Base-by-base conservation (phyloP, 2,329 filamentous ascomycete species). In the Akanthomyces muscarius region DNA sequence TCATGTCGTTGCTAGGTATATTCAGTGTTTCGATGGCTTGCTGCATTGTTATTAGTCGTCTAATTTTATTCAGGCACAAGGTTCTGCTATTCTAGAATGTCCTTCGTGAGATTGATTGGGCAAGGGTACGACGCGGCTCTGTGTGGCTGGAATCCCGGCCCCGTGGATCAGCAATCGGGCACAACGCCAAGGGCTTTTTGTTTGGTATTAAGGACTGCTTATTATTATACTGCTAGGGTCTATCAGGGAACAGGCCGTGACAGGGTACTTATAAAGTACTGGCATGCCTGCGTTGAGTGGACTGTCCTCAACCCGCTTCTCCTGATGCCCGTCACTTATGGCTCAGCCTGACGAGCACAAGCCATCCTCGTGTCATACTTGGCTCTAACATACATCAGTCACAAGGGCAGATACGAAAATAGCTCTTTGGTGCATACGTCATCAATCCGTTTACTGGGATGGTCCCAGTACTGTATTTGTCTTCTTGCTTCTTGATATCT, bases 381-480 rank as follows among this genome's bases (percentile, higher is more conserved):
- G 21, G n/a, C 5, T 5, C 1, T 25, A 8, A 10, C 3, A 25
- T 48, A 23, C 45, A 48, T 41, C 38, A 41, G 14, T 41, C 38
- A 41, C 38, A 14, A 11, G 11, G 14, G 7, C 28, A 48, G 30
- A 11, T 28, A 10, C 21, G 8, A 42, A 48, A 33, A 41, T 5
- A 10, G 21, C 21, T 25, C 23, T 4, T 10, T n/a, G n/a, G 38
- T 45, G 54, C 42, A 30, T 60, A 18, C 41, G 30, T 61, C 28
- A 48, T 62, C 28, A 50, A 53, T 41, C 21, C 52, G 56, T 44
- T 63, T 63, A 63, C 44, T 18, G 52, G 45, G 60, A 57, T 65
- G 54, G 58, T 48, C 42, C 53, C 42, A 44, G 41, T 51, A 36
- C 33, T 36, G 33, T 36, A 50, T 53, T 48, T 62, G 25, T 23